phyloP scores from a whole-genome alignment of 805 yeast genomes.

The Lachancea waltii region DNA sequence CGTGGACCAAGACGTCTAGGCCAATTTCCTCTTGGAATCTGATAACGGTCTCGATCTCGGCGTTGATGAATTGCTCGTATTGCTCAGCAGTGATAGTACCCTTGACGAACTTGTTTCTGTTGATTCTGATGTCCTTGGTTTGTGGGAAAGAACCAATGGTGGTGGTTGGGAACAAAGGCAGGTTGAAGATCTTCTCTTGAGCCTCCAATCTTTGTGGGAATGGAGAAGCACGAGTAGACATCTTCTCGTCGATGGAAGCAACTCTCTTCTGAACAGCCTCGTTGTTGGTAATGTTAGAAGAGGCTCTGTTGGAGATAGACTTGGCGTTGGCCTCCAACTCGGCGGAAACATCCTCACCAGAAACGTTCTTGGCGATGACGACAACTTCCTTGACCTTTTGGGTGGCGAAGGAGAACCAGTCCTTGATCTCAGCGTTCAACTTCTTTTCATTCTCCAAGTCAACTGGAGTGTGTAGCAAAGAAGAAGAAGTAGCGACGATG shows the following conservation, averaged over 20 bases:
- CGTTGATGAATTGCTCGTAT: constrained; percentile 92
- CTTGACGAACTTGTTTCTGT: constrained; percentile 97
- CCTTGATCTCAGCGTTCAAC: constrained; percentile 84
- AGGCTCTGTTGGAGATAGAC: constrained; percentile 77
- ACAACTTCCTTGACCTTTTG: constrained; percentile 94
- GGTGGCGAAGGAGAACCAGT: constrained; percentile 98
- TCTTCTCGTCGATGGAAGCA: constrained; percentile 64
- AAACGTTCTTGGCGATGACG: constrained; percentile 76
- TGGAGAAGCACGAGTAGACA: constrained; percentile 77
- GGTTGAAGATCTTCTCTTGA: constrained; percentile 81
- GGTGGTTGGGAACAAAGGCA: constrained; percentile 99
- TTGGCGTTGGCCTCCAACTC: constrained; percentile 80
- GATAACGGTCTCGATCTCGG: constrained; percentile 92
- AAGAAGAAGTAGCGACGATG: constrained; percentile 90
- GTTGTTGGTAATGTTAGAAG: constrained; percentile 86
- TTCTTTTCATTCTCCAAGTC: constrained; percentile 89
- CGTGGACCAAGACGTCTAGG: constrained; percentile 96
- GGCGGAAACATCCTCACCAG: constrained; percentile 73
- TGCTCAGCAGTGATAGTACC: constrained; percentile 93
- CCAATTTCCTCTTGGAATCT: constrained; percentile 99
- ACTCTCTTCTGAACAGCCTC: constrained; percentile 84
- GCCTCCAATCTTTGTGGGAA: constrained; percentile 82
- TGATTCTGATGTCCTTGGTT: constrained; percentile 97
- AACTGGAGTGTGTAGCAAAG: constrained; percentile 97
- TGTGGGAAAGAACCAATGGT: constrained; percentile 99